These are phyloP conservation scores for Micractinium conductrix DNA, from an alignment of 139 green algal genomes.

Conservation along the genomic window DNA sequence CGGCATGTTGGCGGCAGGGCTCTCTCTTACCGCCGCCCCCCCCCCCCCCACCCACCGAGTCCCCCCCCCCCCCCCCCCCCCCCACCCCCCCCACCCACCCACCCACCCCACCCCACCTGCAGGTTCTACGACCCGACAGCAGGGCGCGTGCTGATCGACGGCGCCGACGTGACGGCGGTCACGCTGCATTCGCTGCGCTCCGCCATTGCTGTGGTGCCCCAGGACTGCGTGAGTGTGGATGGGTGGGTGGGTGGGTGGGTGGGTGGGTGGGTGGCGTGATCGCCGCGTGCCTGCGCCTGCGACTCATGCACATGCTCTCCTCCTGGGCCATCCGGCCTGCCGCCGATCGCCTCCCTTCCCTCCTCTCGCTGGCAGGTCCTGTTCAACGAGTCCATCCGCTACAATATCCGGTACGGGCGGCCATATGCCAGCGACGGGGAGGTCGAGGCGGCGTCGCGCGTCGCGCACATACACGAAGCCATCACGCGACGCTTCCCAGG, in stretches of 20 bases:
- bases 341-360: background rate
- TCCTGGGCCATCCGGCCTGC: no score
- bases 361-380: background rate
- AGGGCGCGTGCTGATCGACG: conserved; percentile 79
- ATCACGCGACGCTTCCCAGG: conserved; percentile 79
- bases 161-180: conserved; percentile 73
- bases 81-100: no score
- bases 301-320: no score
- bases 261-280: background rate
- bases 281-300: no score
- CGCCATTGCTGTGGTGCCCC: conserved; percentile 60
- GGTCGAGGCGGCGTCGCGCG: conserved; percentile 64
- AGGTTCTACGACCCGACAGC: conserved; percentile 81
- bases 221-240: conserved; percentile 91
- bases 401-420: conserved; percentile 88
- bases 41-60: no score
- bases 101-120: no score
- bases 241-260: background rate
- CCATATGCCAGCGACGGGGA: conserved; percentile 44
- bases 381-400: conserved; percentile 95
- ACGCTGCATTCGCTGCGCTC: conserved; percentile 70
- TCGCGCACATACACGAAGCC: conserved; percentile 80
- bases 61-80: no score
- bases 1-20: no score
- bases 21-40: no score